Percentiles rank a stretch among this genome's conserved stretches.
phyloP scores from a whole-genome alignment of 345 rosid species.

The Mangifera indica region DNA sequence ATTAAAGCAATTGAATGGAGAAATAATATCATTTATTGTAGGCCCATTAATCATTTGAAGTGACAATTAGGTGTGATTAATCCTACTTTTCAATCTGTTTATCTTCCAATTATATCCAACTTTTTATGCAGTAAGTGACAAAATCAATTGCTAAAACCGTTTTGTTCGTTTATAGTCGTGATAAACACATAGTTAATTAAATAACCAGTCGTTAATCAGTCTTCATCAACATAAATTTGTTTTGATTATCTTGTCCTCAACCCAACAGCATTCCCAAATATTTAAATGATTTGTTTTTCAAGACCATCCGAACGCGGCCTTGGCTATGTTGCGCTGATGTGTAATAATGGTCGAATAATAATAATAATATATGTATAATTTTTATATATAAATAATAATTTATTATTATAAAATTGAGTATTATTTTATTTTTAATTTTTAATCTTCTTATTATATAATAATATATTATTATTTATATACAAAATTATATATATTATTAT shows the following conservation, averaged over 20 bases:
- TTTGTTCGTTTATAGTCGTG: too few relatives aligned
- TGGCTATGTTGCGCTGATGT: background rate
- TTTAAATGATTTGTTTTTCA: background rate
- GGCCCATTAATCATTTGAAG: conserved; percentile 35
- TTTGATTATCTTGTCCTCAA: conserved; percentile 24
- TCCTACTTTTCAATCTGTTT: background rate
- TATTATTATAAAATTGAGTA: too few relatives aligned
- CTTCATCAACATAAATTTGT: conserved; percentile 9
- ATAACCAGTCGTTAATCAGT: background rate
- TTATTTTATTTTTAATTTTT: too few relatives aligned
- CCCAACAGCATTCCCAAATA: conserved; percentile 19
- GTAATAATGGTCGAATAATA: conserved; percentile 5
- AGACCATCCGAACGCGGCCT: conserved; percentile 12
- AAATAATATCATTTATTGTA: conserved; percentile 2
- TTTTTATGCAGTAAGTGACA: background rate
- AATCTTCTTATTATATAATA: too few relatives aligned
- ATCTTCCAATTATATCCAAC: background rate
- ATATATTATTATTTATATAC: too few relatives aligned
- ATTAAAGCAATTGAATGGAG: background rate
- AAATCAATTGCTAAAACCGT: background rate
- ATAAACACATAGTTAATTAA: background rate
- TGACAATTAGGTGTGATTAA: conserved; percentile 13
- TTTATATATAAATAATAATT: too few relatives aligned
- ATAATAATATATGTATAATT: too few relatives aligned
- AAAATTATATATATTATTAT: too few relatives aligned